These are phyloP conservation scores for Lentinula sp. DNA, from an alignment of 768 basidiomycete species.

Conservation along the genomic window DNA sequence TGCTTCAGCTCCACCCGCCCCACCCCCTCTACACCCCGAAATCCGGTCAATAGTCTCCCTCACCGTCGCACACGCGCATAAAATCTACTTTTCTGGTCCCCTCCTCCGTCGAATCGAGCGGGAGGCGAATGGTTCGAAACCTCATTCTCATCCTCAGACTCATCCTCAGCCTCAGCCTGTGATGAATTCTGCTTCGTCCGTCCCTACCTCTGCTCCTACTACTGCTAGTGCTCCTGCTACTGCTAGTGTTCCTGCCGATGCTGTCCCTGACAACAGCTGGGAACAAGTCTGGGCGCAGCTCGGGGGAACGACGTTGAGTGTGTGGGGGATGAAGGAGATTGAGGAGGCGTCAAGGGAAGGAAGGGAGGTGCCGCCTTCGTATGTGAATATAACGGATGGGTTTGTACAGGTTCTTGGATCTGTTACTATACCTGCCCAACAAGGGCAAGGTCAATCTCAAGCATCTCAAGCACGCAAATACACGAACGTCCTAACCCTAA, in stretches of 20 bases:
- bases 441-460: too few species aligned
- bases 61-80: slow-evolving; percentile 72
- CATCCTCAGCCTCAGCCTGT: too few species aligned
- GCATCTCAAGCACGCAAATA: slow-evolving; percentile 50
- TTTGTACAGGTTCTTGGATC: slow-evolving; percentile 77
- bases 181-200: too few species aligned
- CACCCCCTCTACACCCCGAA: slow-evolving; percentile 65
- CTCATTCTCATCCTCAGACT: slow-evolving; percentile 32
- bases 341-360: slow-evolving; percentile 79
- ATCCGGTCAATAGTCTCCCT: slow-evolving; percentile 75
- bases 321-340: slow-evolving; percentile 89
- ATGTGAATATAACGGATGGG: slow-evolving; percentile 88
- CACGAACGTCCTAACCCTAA: slow-evolving; percentile 81
- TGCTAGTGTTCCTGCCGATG: too few species aligned
- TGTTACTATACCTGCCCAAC: slow-evolving; percentile 46
- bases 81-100: slow-evolving; percentile 84
- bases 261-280: slow-evolving; percentile 60
- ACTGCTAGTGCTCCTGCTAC: too few species aligned
- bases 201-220: too few species aligned
- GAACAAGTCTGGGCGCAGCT: slow-evolving; percentile 86
- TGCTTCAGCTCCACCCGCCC: slow-evolving; percentile 19
- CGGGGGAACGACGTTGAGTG: slow-evolving; percentile 80
- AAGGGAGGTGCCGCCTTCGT: slow-evolving; percentile 78
- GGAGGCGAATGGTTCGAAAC: slow-evolving; percentile 67
- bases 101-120: slow-evolving; percentile 72